Evolutionary conservation across 768 basidiomycete species (phyloP), one percentile per base, ranked within the genome.

Genomic region (Tubosaeta brunneosetosa): DNA sequence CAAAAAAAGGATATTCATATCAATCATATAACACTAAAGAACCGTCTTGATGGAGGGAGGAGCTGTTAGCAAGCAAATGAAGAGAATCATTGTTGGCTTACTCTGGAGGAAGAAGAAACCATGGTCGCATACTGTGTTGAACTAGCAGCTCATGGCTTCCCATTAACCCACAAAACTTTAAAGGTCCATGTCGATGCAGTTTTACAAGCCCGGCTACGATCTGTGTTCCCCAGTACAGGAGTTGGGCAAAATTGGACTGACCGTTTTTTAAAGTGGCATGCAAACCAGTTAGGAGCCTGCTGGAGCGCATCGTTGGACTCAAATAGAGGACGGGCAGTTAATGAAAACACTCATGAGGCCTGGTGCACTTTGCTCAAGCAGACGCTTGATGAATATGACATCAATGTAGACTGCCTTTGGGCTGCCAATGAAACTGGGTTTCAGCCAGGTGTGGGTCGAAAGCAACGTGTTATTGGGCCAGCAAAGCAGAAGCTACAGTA

Each of bases 401-500:
- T 32, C 8, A 2, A 32, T 8, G 7, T 32, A 10, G 8, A 61
- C 40, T 63, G 57, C 16, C 36, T 57, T 8, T 64, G 52, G 51
- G 62, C 51, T 1, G 49, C 53, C 1, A 54, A 66, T 41, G 57
- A 66, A 29, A 60, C 47, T 29, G 57, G 65, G 0, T 46, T 63
- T 26, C 41, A 45, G 12, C 57, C 55, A 11, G 41, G 51, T 7
- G 4, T 6, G 7, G 62, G 64, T 0, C 2, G n/a, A 1, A 47
- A 26, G 2, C n/a, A 47, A 14, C 16, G 19, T 7, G 60, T 61
- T 13, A 27, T 63, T 45, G 60, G 55, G 0, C 12, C 43, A 7
- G 38, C 13, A 3, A 7, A 16, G 31, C 42, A 33, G 7, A 52
- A 47, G 13, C 40, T 32, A 2, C 61, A 69, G 33, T 43, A 69